Base-by-base conservation (phyloP, 2,329 filamentous ascomycete genomes). In the Beauveria rudraprayagi region DNA sequence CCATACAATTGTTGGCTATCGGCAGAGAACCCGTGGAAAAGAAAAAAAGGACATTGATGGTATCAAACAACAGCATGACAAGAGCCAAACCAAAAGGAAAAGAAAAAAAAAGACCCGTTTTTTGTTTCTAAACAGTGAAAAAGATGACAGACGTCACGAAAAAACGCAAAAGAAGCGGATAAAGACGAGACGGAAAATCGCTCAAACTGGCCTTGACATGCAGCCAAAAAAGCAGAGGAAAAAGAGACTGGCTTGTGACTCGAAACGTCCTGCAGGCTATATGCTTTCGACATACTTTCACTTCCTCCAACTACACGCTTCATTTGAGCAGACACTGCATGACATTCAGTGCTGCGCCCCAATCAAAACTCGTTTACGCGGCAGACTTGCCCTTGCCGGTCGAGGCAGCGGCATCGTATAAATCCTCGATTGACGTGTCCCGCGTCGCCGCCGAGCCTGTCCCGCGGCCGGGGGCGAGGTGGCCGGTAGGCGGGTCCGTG, bases 391-490 rank as follows among this genome's bases (percentile, higher is more conserved):
- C 51, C 51, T 61, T 61, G 50, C 44, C 17, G 10, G 51, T 26
- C 9, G 57, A 28, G 11, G 51, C 58, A 37, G 57, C 57, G 5
- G 57, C 48, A 9, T 51, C 54, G 47, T 61, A 61, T 4, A 61
- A 28, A 11, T 61, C 60, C 14, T 61, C 60, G 19, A 56, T 46
- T 8, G 60, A 56, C 24, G 46, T n/a, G 16, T 56, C 40, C 40
- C 28, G 47, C 40, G 9, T 17, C 5, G 16, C 46, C 4, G 22
- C 17, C 5, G 50, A 28, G 22, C 24, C 52, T 6, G 51, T 26
- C 7, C 30, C 41, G 11, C 17, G 17, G 8, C 17, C 19, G 3
- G 52, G 48, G 1, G 53, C 26, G 1, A 24, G 40, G 7, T 56
- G 37, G 16, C 53, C 53, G 9, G 41, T 2, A 8, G 53, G 53